These are phyloP conservation scores for Fagus crenata DNA, from an alignment of 306 rosid genomes.

Conservation along the genomic window DNA sequence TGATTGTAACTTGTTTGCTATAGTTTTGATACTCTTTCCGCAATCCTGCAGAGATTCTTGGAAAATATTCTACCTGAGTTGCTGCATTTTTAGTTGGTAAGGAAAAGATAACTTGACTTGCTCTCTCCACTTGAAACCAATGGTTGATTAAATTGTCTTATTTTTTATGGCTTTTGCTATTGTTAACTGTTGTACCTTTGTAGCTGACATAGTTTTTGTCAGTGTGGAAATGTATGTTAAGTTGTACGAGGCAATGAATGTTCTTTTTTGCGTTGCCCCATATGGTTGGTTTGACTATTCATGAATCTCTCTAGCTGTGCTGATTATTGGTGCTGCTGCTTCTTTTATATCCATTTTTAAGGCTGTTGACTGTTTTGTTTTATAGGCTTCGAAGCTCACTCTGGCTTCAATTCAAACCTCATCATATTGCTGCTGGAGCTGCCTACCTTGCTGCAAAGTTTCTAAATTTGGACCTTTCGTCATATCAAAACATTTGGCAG, in stretches of 20 bases:
- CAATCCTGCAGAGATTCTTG: conserved; percentile 91
- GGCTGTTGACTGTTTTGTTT: conserved; percentile 22
- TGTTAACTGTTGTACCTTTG: conserved; percentile 31
- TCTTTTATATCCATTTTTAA: conserved; percentile 10
- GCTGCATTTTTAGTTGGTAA: conserved; percentile 99
- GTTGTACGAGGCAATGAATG: conserved; percentile 49
- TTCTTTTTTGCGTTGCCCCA: conserved; percentile 47
- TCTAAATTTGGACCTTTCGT: conserved; percentile 71
- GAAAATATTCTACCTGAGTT: conserved; percentile 92
- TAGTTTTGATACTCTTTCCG: conserved; percentile 88
- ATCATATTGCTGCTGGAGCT: conserved; percentile 98
- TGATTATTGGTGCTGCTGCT: conserved; percentile 28
- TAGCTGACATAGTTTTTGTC: conserved; percentile 52
- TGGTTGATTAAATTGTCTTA: conserved; percentile 40
- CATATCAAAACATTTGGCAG: conserved; percentile 72
- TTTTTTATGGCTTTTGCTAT: conserved; percentile 33
- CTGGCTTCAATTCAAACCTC: conserved; percentile 97
- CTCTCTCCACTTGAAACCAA: conserved; percentile 51
- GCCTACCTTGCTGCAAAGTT: conserved; percentile 83
- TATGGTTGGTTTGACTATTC: conserved; percentile 71
- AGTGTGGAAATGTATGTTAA: conserved; percentile 54
- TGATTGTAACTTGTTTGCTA: conserved; percentile 60
- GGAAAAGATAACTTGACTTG: conserved; percentile 54
- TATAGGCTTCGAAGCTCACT: conserved; percentile 96
- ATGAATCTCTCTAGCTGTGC: conserved; percentile 32